A percentile compares a stretch with the other conserved stretches of the same genome.
Conservation (phyloP, 2,329 filamentous ascomycete genomes). For the Nigrospora oryzae region DNA sequence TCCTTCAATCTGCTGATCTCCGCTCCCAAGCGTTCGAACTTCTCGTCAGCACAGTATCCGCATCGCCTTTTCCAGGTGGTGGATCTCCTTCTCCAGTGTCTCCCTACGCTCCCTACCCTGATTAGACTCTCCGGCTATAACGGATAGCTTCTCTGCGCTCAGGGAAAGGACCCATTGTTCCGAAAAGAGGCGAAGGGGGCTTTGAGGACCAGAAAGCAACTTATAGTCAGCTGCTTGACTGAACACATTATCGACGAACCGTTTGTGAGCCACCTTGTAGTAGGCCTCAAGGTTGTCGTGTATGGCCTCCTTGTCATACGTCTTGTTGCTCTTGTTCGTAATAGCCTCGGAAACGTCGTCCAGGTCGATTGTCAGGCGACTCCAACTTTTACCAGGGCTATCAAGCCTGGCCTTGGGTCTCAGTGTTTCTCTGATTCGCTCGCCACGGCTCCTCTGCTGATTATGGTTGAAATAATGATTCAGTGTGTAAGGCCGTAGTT, state of each 20-base stretch:
- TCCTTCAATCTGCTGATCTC: too few species aligned
- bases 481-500: slow-evolving; percentile 19
- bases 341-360: not conserved
- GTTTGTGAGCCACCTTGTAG: not conserved
- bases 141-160: not conserved
- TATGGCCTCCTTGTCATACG: not conserved
- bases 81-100: slow-evolving; percentile 2
- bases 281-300: not conserved
- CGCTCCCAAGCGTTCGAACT: too few species aligned
- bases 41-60: slow-evolving; percentile 1
- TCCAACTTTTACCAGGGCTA: not conserved
- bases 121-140: slow-evolving; percentile 1
- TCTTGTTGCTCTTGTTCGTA: not conserved
- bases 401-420: not conserved
- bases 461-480: slow-evolving; percentile 14
- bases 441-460: slow-evolving; percentile 4
- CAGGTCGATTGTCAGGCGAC: not conserved
- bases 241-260: not conserved
- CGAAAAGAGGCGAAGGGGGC: not conserved
- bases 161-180: not conserved
- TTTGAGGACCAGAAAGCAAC: not conserved
- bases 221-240: not conserved
- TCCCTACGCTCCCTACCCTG: not conserved
- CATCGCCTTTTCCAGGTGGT: slow-evolving; percentile 1
- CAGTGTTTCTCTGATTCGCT: not conserved